Evolutionary conservation across 768 basidiomycete species (phyloP), one percentile per base, ranked within the genome.

Genomic region (Collybiopsis confluens): DNA sequence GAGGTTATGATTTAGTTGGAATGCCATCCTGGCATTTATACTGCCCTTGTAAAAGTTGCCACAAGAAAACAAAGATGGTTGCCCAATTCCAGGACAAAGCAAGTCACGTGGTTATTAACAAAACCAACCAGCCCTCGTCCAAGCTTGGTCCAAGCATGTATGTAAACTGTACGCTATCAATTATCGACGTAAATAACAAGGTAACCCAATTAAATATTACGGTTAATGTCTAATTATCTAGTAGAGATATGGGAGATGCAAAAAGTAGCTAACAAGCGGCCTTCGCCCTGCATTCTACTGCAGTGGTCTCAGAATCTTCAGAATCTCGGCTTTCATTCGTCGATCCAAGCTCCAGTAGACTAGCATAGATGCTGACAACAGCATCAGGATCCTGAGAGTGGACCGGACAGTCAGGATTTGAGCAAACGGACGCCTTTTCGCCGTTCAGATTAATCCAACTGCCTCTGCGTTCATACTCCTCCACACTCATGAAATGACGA

Each of bases 391-490:
- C 42, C 5, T n/a, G 41, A 40, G 35, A 56, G 36, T 56, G 56
- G 13, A 56, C 23, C 9, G n/a, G 35, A 21, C 56, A 56, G 2
- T 37, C 56, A 18, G 44, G 47, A 24, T 59, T 43, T 52, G 55
- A 56, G 30, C 56, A 62, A 46, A 56, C 55, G 18, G 30, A 44
- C 23, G 48, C 46, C 28, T 45, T 54, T 5, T 44, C 15, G n/a
- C 41, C 56, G 45, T 50, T 54, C 13, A 45, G 53, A 48, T 68
- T 62, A n/a, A 70, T 65, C 79, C 79, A 80, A 55, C 79, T 80
- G 2, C 79, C 79, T 49, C 58, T 62, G 33, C 67, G 64, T 56
- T 81, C 79, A 54, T 81, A 79, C 37, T 79, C 73, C 45, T 72
- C 75, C 36, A 79, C 57, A n/a, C 70, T 67, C 65, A 79, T 72